Evolutionary conservation across 2,329 filamentous ascomycete species (phyloP), one percentile per base, ranked within the genome.

Genomic region (Thielaviopsis euricoi): DNA sequence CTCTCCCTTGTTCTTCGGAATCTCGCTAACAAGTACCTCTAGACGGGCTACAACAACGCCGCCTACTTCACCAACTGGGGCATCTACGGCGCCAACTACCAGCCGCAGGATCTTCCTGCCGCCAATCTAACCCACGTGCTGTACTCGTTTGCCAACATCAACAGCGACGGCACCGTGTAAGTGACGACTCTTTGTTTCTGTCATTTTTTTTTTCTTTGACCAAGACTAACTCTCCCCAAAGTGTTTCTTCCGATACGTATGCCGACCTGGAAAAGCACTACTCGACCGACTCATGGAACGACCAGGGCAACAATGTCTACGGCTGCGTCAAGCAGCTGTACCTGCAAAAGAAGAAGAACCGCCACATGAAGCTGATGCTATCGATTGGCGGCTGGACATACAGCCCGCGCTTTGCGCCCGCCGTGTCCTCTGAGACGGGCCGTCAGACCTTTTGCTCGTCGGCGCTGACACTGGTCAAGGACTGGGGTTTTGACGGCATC

Each of bases 341-440:
- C 67, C 69, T 87, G 1, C 76, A 86, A 56, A 94, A 94, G 74
- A 83, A 89, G 70, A 71, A 76, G 63, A 81, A 94, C 67, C 81
- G 87, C 21, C 80, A 86, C 56, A 70, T 94, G 59, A 94, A 94
- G 70, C 76, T 85, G 1, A 71, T 93, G n/a, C 76, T 93, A 9
- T 88, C 84, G 40, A 85, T 94, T 60, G 89, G 89, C 48, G 89
- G 89, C 17, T 93, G 84, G 82, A 86, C 81, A 0, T 88, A 86
- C 67, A 87, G 84, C 3, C 70, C 77, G 56, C 85, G 86, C 64
- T 88, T 91, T 66, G 74, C 80, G 0, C 71, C 72, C 6, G 78
- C 83, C 0, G 81, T 80, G 0, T 80, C 80, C 19, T 84, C 83
- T 0, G 73, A 76, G 0, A 71, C 74, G 6, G 81, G 83, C 7